Percentiles rank a stretch among this genome's conserved stretches.
Conservation (phyloP, 208 protist genomes). For the Trypanosoma grayi region DNA sequence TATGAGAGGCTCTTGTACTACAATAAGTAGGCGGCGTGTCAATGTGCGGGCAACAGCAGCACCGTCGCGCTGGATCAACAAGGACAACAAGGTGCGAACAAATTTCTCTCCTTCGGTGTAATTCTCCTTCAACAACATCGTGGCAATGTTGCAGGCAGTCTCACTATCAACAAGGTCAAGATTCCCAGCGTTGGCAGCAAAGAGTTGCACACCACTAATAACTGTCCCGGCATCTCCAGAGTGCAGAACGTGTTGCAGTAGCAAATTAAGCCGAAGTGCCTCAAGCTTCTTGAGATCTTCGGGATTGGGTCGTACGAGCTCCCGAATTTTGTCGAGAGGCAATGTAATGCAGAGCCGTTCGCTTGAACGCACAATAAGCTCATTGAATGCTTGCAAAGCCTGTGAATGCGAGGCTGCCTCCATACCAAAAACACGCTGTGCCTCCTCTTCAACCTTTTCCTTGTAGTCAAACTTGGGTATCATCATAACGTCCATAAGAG, state of each 20-base stretch:
- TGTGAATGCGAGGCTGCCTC: slow-evolving; percentile 17
- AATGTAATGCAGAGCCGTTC: slow-evolving; percentile 51
- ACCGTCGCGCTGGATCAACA: slow-evolving; percentile 39
- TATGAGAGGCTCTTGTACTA: slow-evolving; percentile 70
- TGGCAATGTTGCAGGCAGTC: slow-evolving; percentile 55
- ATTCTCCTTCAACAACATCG: slow-evolving; percentile 49
- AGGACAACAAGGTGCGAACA: slow-evolving; percentile 53
- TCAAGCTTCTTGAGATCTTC: slow-evolving; percentile 60
- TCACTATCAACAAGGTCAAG: slow-evolving; percentile 74
- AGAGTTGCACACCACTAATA: slow-evolving; percentile 48
- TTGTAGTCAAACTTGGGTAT: slow-evolving; percentile 51
- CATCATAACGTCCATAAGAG: slow-evolving; percentile 57
- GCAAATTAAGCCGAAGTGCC: slow-evolving; percentile 67
- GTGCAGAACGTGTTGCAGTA: slow-evolving; percentile 57
- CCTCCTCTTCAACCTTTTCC: slow-evolving; percentile 18
- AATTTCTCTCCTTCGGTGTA: slow-evolving; percentile 67
- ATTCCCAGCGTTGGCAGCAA: slow-evolving; percentile 62
- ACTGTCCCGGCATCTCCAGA: slow-evolving; percentile 49
- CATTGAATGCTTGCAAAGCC: slow-evolving; percentile 33
- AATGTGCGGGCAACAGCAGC: slow-evolving; percentile 31
- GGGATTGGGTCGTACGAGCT: slow-evolving; percentile 37
- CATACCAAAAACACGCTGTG: slow-evolving; percentile 8
- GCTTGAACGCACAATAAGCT: slow-evolving; percentile 39
- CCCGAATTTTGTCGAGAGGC: slow-evolving; percentile 41
- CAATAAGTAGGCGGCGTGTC: slow-evolving; percentile 49